Conservation (phyloP, 78 protist genomes). For the Diacronema lutheri region DNA sequence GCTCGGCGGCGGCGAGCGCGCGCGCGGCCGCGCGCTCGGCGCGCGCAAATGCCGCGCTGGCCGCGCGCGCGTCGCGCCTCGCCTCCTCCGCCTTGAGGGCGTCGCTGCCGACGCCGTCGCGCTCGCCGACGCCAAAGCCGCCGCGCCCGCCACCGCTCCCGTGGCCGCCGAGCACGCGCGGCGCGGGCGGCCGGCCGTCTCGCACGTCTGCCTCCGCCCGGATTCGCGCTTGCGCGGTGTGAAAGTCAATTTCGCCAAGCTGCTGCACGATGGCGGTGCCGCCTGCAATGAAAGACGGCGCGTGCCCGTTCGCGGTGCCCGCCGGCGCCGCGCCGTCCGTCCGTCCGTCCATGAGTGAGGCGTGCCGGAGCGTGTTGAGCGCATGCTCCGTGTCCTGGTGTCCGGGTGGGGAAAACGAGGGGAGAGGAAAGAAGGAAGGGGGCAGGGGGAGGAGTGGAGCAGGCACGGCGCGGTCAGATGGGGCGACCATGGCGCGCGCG, state of each 20-base stretch:
- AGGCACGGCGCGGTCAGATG: too few species aligned
- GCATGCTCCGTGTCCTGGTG: conserved; percentile 52
- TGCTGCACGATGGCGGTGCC: neutral
- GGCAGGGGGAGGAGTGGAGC: too few species aligned
- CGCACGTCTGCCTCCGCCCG: neutral
- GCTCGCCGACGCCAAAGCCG: neutral
- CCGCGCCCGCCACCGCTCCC: neutral
- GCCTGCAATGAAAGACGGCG: neutral
- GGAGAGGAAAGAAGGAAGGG: too few species aligned
- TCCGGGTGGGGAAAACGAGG: too few species aligned
- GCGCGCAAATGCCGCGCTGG: too few species aligned
- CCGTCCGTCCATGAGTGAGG: conserved; percentile 39
- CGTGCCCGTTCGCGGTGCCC: neutral
- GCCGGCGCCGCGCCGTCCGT: neutral
- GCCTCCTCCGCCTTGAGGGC: neutral
- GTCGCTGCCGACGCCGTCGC: neutral
- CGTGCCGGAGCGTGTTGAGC: conserved; percentile 43
- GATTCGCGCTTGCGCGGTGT: neutral
- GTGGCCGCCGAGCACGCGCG: too few species aligned
- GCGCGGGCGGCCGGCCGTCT: neutral
- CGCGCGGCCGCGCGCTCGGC: too few species aligned
- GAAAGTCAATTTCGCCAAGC: neutral
- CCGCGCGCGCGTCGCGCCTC: too few species aligned
- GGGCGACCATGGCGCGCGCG: too few species aligned
- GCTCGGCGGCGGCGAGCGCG: too few species aligned